Evolutionary conservation across 305 asterid genomes (phyloP), one percentile per base, ranked within the genome.

Genomic region (Fraxinus greggii): DNA sequence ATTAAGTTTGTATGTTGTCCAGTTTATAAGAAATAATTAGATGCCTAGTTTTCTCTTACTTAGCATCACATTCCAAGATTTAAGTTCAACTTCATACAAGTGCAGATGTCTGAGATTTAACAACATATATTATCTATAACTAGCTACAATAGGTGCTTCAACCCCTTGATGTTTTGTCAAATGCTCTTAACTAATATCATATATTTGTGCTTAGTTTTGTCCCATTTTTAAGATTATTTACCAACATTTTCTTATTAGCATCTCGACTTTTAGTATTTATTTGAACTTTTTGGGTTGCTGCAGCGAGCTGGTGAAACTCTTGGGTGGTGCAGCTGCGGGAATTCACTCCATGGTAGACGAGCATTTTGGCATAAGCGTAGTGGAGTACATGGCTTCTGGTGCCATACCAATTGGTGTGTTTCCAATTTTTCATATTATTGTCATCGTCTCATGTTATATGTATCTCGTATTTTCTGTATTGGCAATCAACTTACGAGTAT

Each of bases 301-400:
- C 88, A 96, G 99, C 61, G 92, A 94, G 76, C 88, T 93, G 93
- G 97, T 90, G 88, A 87, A 86, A 79, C 97, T 94, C 72, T 85
- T 96, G 88, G 98, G 97, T 32, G 97, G 89, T 45, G 97, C 98
- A 7, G 82, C 92, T 73, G 90, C 83, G 2, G 98, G 99, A 65
- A 89, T 94, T 80, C 98, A 96, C 85, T 92, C 99, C 79, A 96
- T 96, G 98, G 89, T 86, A 80, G 99, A 96, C 70, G 98, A 96
- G 88, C 98, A 94, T 86, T 96, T 96, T 81, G 98, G 99, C 85
- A 96, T 96, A 74, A 83, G 99, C 54, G 95, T 94, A 73, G 99
- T 96, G 82, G 98, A 94, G 87, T 93, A 89, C 89, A 94, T 96
- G 98, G 98, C 98, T 82, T 90, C 97, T 19, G 98, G 97, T 19